Evolutionary conservation across 169 alveolate species (phyloP), one percentile per base, ranked within the genome.

Genomic region (Plasmodium ovale): DNA sequence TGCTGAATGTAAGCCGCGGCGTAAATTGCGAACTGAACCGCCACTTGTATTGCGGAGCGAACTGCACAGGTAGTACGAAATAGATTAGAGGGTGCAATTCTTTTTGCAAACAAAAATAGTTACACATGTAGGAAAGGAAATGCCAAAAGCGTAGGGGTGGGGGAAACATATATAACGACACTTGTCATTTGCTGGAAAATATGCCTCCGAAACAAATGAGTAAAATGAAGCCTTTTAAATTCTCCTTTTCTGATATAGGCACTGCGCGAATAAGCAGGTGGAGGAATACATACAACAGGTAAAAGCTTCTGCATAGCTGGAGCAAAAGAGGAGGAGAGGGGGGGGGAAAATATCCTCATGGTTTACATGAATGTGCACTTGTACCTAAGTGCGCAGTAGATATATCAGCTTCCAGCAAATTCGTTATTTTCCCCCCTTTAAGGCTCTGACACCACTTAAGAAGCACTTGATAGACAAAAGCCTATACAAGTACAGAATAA

Each of bases 271-370:
- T 59, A 79, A 64, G 16, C 68, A 67, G 47, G 79, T 79, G 33
- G 89, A 79, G 51, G 70, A 64, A 51, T 79, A 79, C 54, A 79
- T 79, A 79, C 82, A 65, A 79, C 74, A 79, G 89, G 89, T 79
- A 27, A 21, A 53, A 1, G n/a, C n/a, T n/a, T n/a, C n/a, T n/a
- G n/a, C n/a, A n/a, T n/a, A n/a, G 35, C 27, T n/a, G 3, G 19
- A 64, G 0, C 9, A 16, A 64, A 25, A 56, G 54, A 47, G 16
- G 25, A 71, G 3, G 21, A 25, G 35, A 71, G 5, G 21, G 49
- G 21, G 54, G 1, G 27, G 6, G 7, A 47, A 44, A 16, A 31
- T 29, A 27, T 0, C 12, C 14, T 1, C 21, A 16, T 25, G 44
- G 14, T 23, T 2, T 9, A 56, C 25, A 47, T 44, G 35, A 35